Conservation (phyloP, 73 alveolate genomes). For the Blepharisma japonicum region DNA sequence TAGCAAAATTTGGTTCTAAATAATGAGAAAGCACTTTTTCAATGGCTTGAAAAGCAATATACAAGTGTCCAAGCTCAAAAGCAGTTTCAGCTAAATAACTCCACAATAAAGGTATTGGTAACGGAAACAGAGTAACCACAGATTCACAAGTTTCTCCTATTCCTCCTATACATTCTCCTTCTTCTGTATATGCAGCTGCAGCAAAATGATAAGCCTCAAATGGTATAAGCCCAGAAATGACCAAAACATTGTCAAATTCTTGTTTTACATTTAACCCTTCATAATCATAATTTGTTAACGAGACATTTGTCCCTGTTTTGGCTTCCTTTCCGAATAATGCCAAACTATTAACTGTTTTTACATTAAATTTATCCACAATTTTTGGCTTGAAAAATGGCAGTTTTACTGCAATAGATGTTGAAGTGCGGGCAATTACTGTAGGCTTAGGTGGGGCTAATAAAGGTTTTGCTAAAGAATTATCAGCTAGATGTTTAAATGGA, state of each 20-base stretch:
- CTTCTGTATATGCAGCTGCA: conserved; percentile 82
- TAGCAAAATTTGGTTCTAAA: conserved; percentile 9
- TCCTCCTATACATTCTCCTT: conserved; percentile 80
- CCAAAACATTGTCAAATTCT: conserved; percentile 48
- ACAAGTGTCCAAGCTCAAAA: conserved; percentile 70
- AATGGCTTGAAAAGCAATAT: conserved; percentile 72
- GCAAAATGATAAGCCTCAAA: conserved; percentile 92
- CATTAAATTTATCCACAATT: conserved; percentile 51
- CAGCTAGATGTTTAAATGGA: conserved; percentile 47
- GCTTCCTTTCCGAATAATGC: conserved; percentile 64
- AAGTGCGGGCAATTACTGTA: conserved; percentile 49
- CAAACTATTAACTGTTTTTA: conserved; percentile 52
- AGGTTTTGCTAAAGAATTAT: conserved; percentile 40
- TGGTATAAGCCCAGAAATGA: conserved; percentile 74
- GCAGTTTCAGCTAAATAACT: conserved; percentile 82
- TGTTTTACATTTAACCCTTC: conserved; percentile 56
- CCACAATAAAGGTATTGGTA: conserved; percentile 66
- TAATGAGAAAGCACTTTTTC: conserved; percentile 37
- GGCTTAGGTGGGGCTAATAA: conserved; percentile 59
- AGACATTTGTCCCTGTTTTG: conserved; percentile 69
- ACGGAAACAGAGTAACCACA: conserved; percentile 77
- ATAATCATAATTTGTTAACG: conserved; percentile 62
- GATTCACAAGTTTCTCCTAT: conserved; percentile 90
- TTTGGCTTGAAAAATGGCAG: conserved; percentile 62
- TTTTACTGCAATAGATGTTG: conserved; percentile 53